Base-by-base conservation (phyloP, 768 basidiomycete genomes). In the Hygrophorus pudorinus region DNA sequence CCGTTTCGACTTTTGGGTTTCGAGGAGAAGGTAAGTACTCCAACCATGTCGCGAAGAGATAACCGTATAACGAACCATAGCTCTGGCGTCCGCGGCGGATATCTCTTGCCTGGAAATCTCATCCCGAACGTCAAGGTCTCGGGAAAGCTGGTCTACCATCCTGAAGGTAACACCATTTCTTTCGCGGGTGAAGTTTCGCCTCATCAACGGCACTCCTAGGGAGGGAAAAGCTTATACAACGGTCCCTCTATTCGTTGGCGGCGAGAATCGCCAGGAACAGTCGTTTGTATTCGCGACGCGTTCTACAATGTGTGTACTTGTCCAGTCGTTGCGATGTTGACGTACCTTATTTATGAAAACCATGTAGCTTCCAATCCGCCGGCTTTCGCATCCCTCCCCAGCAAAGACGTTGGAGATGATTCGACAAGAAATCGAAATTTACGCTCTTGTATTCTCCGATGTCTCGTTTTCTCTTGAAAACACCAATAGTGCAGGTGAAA, bases 251-350 rank as follows among this genome's bases (percentile, higher is more conserved):
- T 79, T 30, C 77, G 86, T 16, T 85, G 88, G 81, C 72, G 78
- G 46, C 70, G 81, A 49, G 78, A 86, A 57, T 66, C 67, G 1
- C 62, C 75, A 2, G 94, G 94, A 2, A 96, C 93, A 5, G 79
- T 75, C 9, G 82, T 94, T 33, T 80, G 76, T 52, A 68, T 96
- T 35, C 79, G 87, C 16, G 94, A 97, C 59, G 81, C 87, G 2
- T 99, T 96, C 58, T 86, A 84, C 57, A 91, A 87, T 56, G 90
- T 90, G 48, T 35, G 77, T 66, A n/a, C n/a, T n/a, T n/a, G n/a
- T 13, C 24, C 32, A 11, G 43, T 32, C 16, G 14, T 44, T 14
- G 37, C 24, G 17, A 41, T 46, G 38, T 37, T 33, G 34, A 44
- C 36, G 24, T 20, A 18, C 35, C 27, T 30, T 36, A 24, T 45